phyloP scores from a whole-genome alignment of 805 yeast genomes.

The Metschnikowia bowlesiae region DNA sequence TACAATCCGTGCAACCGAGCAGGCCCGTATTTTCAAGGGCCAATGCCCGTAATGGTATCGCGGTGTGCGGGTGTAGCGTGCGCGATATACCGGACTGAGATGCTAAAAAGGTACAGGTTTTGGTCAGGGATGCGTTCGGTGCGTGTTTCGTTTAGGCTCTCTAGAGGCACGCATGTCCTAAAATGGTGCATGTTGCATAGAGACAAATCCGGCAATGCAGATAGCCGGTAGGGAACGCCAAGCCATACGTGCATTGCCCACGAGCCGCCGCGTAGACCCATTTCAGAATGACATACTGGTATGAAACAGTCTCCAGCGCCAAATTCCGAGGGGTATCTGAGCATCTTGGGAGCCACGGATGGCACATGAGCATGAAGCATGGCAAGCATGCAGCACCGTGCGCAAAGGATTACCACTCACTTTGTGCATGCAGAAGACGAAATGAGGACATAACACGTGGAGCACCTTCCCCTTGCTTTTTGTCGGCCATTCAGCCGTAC shows the following conservation, averaged over 20 bases:
- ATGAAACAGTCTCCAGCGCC: not conserved
- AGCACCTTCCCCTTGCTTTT: not conserved
- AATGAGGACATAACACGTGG: not conserved
- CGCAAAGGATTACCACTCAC: not conserved
- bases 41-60: no score
- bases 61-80: no score
- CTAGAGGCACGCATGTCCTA: not conserved
- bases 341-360: not conserved
- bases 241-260: not conserved
- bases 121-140: not conserved
- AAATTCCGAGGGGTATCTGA: not conserved
- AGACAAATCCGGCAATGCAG: not conserved
- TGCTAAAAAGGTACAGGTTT: not conserved
- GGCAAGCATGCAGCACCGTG: slow-evolving; percentile 3
- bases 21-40: no score
- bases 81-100: no score
- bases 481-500: not conserved
- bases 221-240: not conserved
- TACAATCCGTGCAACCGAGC: no score
- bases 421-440: slow-evolving; percentile 1
- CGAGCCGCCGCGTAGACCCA: not conserved
- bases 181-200: not conserved
- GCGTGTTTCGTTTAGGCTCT: not conserved
- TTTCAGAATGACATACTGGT: not conserved
- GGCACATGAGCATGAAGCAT: not conserved